phyloP scores from a whole-genome alignment of 2,329 filamentous ascomycete species.

The Fusarium xyrophilum region DNA sequence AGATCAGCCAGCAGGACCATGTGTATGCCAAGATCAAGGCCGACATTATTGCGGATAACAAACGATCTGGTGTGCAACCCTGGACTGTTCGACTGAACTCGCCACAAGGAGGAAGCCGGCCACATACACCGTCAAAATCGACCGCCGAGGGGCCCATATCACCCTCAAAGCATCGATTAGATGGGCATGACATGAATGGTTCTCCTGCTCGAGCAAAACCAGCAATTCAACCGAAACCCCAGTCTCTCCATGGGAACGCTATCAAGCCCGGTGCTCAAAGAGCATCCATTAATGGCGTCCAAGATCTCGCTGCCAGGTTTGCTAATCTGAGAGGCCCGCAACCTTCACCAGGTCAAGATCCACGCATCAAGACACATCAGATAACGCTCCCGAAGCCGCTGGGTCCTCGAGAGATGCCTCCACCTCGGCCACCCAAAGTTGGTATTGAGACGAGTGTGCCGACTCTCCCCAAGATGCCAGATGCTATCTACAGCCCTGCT shows the following conservation, averaged over 20 bases:
- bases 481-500: slow-evolving; percentile 80
- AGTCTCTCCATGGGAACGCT: slow-evolving; percentile 68
- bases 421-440: slow-evolving; percentile 53
- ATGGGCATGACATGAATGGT: slow-evolving; percentile 28
- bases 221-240: slow-evolving; percentile 70
- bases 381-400: slow-evolving; percentile 49
- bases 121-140: slow-evolving; percentile 29
- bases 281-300: slow-evolving; percentile 44
- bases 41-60: slow-evolving; percentile 69
- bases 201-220: slow-evolving; percentile 51
- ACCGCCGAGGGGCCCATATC: slow-evolving; percentile 15
- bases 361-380: slow-evolving; percentile 59
- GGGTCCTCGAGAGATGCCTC: slow-evolving; percentile 63
- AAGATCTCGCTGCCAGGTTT: slow-evolving; percentile 64
- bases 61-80: slow-evolving; percentile 64
- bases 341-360: slow-evolving; percentile 56
- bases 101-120: slow-evolving; percentile 21
- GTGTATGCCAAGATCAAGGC: slow-evolving; percentile 65
- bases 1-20: slow-evolving; percentile 56
- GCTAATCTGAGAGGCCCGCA: slow-evolving; percentile 59
- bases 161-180: slow-evolving; percentile 19
- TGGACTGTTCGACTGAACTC: slow-evolving; percentile 31
- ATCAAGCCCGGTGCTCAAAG: slow-evolving; percentile 43
- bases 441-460: slow-evolving; percentile 60
- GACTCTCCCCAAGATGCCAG: slow-evolving; percentile 72